phyloP scores from a whole-genome alignment of 2,329 filamentous ascomycete species.

The Aulographum hederae region DNA sequence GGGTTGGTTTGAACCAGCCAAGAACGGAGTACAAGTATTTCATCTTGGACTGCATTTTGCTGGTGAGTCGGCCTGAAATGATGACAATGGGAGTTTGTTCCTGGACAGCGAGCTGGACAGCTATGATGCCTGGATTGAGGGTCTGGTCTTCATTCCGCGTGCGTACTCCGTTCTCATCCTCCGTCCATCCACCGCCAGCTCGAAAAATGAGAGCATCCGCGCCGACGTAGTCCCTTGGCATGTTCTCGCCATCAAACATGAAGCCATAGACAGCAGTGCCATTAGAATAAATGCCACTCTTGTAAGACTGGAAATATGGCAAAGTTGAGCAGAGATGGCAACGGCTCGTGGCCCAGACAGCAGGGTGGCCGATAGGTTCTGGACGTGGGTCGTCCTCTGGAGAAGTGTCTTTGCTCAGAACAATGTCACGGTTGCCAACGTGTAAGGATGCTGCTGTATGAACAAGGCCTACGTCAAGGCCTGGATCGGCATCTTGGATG shows the following conservation, averaged over 20 bases:
- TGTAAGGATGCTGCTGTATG: too few species aligned
- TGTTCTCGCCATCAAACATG: constrained; percentile 37
- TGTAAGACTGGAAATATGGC: constrained; percentile 41
- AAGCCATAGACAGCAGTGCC: constrained; percentile 30
- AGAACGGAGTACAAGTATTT: constrained; percentile 46
- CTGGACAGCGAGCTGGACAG: constrained; percentile 28
- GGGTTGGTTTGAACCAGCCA: constrained; percentile 48
- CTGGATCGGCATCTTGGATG: too few species aligned
- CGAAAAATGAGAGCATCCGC: constrained; percentile 45
- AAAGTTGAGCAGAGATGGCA: constrained; percentile 46
- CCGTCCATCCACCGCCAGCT: constrained; percentile 34
- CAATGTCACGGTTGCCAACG: too few species aligned
- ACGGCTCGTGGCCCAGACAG: constrained; percentile 38
- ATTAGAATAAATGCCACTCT: constrained; percentile 38
- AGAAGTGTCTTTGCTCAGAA: not conserved
- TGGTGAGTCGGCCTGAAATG: constrained; percentile 32
- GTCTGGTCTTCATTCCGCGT: constrained; percentile 25
- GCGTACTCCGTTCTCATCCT: constrained; percentile 23
- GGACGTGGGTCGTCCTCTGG: constrained; percentile 6
- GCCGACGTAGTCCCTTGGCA: constrained; percentile 38
- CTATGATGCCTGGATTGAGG: constrained; percentile 16
- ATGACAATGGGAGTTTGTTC: constrained; percentile 32
- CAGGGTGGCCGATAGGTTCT: constrained; percentile 19
- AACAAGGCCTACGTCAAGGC: too few species aligned
- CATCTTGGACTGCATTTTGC: constrained; percentile 25